These are phyloP conservation scores for Trichoderma virens DNA, from an alignment of 495 filamentous ascomycete species.

Conservation along the genomic window DNA sequence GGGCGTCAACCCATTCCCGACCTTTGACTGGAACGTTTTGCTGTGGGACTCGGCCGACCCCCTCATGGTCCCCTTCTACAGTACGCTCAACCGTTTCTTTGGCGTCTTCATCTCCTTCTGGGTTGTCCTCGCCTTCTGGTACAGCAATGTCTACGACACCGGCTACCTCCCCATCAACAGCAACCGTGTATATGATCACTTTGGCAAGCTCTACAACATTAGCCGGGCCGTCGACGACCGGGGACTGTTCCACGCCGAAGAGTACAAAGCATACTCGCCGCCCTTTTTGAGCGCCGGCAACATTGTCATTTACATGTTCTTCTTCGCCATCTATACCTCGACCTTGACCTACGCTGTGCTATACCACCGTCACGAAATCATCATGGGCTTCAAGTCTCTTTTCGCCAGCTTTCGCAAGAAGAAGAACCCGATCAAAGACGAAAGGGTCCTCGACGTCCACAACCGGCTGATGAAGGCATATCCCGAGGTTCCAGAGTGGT, in stretches of 20 bases:
- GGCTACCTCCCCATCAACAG: conserved; percentile 31
- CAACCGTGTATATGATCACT: conserved; percentile 29
- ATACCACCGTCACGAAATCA: conserved; percentile 31
- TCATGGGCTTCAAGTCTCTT: conserved; percentile 26
- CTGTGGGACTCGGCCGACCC: conserved; percentile 23
- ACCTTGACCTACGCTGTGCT: conserved; percentile 25
- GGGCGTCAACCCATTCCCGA: conserved; percentile 31
- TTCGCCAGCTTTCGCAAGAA: conserved; percentile 21
- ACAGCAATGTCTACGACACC: conserved; percentile 26
- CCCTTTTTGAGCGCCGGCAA: conserved; percentile 27
- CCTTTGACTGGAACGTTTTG: conserved; percentile 32
- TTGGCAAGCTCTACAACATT: conserved; percentile 25
- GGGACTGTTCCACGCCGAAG: conserved; percentile 25
- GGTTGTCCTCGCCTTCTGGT: conserved; percentile 28
- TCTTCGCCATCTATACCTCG: conserved; percentile 32
- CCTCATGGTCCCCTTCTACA: conserved; percentile 33
- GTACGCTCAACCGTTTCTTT: conserved; percentile 29
- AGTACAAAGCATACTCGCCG: conserved; percentile 31
- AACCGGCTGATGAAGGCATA: conserved; percentile 30
- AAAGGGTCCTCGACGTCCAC: conserved; percentile 28
- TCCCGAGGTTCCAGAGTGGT: conserved; percentile 31
- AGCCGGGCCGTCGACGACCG: conserved; percentile 21
- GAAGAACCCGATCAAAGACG: conserved; percentile 11
- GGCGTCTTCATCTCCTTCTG: conserved; percentile 20
- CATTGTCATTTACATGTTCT: conserved; percentile 27